A percentile compares a stretch with the other conserved stretches of the same genome.
phyloP scores from a whole-genome alignment of 2,329 filamentous ascomycete genomes.

The Ceratocystis alfenasii region DNA sequence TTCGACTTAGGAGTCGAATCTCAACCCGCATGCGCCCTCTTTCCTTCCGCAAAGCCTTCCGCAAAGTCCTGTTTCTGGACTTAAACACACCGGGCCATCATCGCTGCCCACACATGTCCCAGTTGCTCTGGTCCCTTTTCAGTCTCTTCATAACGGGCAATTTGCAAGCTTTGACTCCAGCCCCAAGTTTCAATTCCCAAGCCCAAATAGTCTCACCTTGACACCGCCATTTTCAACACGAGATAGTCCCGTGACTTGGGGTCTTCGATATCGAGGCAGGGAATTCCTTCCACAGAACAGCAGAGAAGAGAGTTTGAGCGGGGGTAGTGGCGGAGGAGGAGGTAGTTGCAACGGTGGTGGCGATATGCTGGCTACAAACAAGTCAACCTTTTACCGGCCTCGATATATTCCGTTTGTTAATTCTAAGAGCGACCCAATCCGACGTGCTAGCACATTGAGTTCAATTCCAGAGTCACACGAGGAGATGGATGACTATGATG shows the following conservation, averaged over 20 bases:
- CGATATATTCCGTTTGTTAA: constrained; percentile 21
- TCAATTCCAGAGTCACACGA: constrained; percentile 21
- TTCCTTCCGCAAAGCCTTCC: constrained; percentile 37
- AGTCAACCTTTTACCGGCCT: constrained; percentile 12
- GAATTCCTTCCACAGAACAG: constrained; percentile 7
- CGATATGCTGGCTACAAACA: not conserved
- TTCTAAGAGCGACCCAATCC: constrained; percentile 20
- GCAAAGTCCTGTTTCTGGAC: not conserved
- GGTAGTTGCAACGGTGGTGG: not conserved
- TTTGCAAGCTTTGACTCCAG: constrained; percentile 1
- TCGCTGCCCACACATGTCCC: not conserved
- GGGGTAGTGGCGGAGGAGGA: not conserved
- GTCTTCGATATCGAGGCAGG: not conserved
- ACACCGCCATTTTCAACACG: not conserved
- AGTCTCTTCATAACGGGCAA: constrained; percentile 2
- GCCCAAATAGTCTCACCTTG: not conserved
- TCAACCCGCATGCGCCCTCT: constrained; percentile 45
- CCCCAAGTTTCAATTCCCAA: constrained; percentile 5
- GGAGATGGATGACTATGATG: constrained; percentile 9
- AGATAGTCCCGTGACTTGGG: not conserved
- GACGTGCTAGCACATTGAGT: constrained; percentile 16
- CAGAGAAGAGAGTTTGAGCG: not conserved
- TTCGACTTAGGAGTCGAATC: constrained; percentile 36
- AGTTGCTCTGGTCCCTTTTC: not conserved
- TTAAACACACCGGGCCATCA: not conserved